phyloP scores from a whole-genome alignment of 2,329 filamentous ascomycete species.

The Pseudopyrenochaeta lycopersici region DNA sequence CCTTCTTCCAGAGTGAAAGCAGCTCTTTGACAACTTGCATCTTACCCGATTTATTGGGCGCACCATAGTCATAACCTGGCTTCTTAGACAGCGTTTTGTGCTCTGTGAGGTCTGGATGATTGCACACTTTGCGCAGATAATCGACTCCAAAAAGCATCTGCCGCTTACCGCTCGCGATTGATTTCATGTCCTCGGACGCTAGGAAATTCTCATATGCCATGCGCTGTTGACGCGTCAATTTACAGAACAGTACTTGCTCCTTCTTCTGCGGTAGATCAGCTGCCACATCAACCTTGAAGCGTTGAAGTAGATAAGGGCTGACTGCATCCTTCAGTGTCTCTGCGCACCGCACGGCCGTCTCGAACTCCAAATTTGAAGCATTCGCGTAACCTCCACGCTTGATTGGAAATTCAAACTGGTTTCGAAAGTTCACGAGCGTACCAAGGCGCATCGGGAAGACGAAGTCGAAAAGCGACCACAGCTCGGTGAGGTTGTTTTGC shows the following conservation, averaged over 20 bases:
- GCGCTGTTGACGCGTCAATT: slow-evolving; percentile 81
- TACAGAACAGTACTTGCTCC: slow-evolving; percentile 95
- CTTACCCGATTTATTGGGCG: slow-evolving; percentile 83
- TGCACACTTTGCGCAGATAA: slow-evolving; percentile 93
- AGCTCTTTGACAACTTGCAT: slow-evolving; percentile 93
- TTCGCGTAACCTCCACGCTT: slow-evolving; percentile 93
- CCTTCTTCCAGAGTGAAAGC: slow-evolving; percentile 85
- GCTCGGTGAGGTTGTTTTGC: slow-evolving; percentile 93
- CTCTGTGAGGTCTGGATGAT: slow-evolving; percentile 89
- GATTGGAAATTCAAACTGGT: slow-evolving; percentile 94
- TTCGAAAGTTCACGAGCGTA: slow-evolving; percentile 87
- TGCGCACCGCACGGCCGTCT: slow-evolving; percentile 93
- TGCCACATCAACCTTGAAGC: slow-evolving; percentile 92
- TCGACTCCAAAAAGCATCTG: slow-evolving; percentile 92
- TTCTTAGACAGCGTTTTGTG: slow-evolving; percentile 68
- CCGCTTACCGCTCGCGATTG: slow-evolving; percentile 76
- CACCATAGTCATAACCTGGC: slow-evolving; percentile 78
- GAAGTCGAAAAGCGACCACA: slow-evolving; percentile 98
- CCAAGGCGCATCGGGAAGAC: slow-evolving; percentile 96
- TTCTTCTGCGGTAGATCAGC: slow-evolving; percentile 94
- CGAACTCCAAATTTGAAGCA: slow-evolving; percentile 90
- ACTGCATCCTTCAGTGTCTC: slow-evolving; percentile 94
- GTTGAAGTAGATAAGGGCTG: slow-evolving; percentile 89
- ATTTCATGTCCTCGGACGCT: slow-evolving; percentile 82
- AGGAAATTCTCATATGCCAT: slow-evolving; percentile 84